Base-by-base conservation (phyloP, 345 rosid genomes). In the Bretschneidera sinensis region DNA sequence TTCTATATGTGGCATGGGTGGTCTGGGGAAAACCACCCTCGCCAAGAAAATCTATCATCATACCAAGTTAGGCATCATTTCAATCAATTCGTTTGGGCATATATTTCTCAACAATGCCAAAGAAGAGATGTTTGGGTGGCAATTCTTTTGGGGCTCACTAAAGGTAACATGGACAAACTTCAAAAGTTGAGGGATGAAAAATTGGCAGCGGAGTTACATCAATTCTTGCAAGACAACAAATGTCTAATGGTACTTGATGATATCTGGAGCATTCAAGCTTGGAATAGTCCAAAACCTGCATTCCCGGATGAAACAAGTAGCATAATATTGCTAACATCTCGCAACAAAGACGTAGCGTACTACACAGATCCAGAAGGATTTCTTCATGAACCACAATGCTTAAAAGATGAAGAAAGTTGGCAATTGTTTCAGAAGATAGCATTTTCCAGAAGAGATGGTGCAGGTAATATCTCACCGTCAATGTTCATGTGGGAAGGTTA, bases 1-100 rank as follows among this genome's bases (percentile, higher is more conserved):
- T n/a, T 60, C 69, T 0, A 65, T 79, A 3, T 68, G 65, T n/a
- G 84, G 84, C 10, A 79, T 76, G 84, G 77, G 81, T 0, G 84
- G 84, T 10, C 59, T 74, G 15, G 81, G 84, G 1, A 79, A 74
- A 55, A 76, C 81, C 0, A 24, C 84, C 11, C 65, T 79, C 0
- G 81, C 80, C 1, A 73, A n/a, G 39, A 64, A 66, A 22, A n/a
- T 79, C 0, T 22, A 69, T 20, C 23, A 60, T 20, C 68, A 59
- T 31, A 5, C 16, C 18, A 52, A 4, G 54, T 73, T 8, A 73
- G 70, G 56, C 53, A 39, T 57, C 47, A 34, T n/a, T 79, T 71
- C 1, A 52, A 61, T 0, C 31, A 63, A 0, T 55, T 73, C 6
- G 76, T 76, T 28, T 76, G 74, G 80, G 70, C 59, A 17, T 65